These are phyloP conservation scores for Grammothele lineata DNA, from an alignment of 768 basidiomycete genomes.

Conservation along the genomic window DNA sequence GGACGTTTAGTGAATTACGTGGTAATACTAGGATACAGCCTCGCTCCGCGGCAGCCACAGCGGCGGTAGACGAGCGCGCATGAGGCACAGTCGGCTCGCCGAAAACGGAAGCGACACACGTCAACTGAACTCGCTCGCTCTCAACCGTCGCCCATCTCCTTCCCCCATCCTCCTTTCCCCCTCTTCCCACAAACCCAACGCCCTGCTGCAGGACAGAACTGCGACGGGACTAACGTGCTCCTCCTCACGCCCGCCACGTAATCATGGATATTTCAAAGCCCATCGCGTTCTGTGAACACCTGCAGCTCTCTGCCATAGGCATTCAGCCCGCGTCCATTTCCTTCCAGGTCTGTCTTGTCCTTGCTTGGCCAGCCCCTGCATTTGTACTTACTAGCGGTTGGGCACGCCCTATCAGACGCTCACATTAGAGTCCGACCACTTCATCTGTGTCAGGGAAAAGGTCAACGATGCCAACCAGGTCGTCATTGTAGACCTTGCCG, in stretches of 20 bases:
- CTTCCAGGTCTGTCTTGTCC: conserved; percentile 64
- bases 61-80: conserved; percentile 1
- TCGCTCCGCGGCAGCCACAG: too few relatives aligned
- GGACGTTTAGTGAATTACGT: too few relatives aligned
- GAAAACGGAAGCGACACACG: conserved; percentile 18
- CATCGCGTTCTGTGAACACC: conserved; percentile 85
- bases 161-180: conserved; percentile 1
- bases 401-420: too few relatives aligned
- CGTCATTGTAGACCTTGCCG: conserved; percentile 95
- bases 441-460: conserved; percentile 96
- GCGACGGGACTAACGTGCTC: conserved; percentile 23
- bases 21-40: too few relatives aligned
- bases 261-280: conserved; percentile 53
- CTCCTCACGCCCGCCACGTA: conserved; percentile 11
- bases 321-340: conserved; percentile 96
- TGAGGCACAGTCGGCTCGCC: conserved; percentile 1
- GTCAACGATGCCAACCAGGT: conserved; percentile 95
- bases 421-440: conserved; percentile 96
- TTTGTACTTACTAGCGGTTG: too few relatives aligned
- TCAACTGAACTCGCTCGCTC: conserved; percentile 6
- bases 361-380: not conserved
- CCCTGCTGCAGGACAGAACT: conserved; percentile 20
- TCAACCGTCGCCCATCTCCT: not conserved
- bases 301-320: conserved; percentile 93
- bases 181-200: conserved; percentile 6